phyloP scores from a whole-genome alignment of 345 rosid genomes.

The Sapria himalayana region DNA sequence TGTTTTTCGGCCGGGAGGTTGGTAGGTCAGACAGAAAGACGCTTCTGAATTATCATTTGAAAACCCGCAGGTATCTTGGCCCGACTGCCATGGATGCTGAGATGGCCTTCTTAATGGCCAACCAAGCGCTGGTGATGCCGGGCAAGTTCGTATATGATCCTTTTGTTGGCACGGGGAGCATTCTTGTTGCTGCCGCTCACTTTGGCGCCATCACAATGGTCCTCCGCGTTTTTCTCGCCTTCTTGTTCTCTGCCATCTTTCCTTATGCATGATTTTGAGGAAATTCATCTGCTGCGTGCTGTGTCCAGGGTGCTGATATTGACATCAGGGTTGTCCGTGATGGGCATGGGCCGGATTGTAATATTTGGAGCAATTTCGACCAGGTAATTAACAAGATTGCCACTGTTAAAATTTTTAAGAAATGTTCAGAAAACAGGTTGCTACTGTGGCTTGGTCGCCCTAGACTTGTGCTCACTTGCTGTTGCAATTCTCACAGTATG shows the following conservation, averaged over 20 bases:
- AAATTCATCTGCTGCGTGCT: constrained; percentile 1
- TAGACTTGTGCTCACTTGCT: constrained; percentile 4
- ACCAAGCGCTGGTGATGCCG: constrained; percentile 59
- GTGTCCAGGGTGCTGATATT: constrained; percentile 77
- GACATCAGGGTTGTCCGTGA: constrained; percentile 90
- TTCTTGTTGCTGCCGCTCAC: constrained; percentile 80
- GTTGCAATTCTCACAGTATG: constrained; percentile 41
- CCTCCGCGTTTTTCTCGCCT: constrained; percentile 9
- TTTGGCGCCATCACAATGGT: constrained; percentile 92
- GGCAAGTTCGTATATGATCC: constrained; percentile 90
- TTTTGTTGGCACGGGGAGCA: constrained; percentile 93
- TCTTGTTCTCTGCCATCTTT: neutral
- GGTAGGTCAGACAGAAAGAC: constrained; percentile 86
- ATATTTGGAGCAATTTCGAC: constrained; percentile 97
- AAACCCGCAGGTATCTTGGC: constrained; percentile 71
- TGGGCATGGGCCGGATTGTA: constrained; percentile 93
- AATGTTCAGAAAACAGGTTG: constrained; percentile 3
- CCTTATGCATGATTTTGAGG: no score
- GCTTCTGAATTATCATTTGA: constrained; percentile 65
- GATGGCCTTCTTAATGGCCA: constrained; percentile 91
- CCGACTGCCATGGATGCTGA: constrained; percentile 99
- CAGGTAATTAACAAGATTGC: constrained; percentile 29
- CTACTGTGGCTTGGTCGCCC: neutral
- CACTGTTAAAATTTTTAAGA: neutral
- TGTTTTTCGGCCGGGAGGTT: constrained; percentile 79